phyloP scores from a whole-genome alignment of 192 early-diverging fungal genomes.

The Kappamyces sp. region DNA sequence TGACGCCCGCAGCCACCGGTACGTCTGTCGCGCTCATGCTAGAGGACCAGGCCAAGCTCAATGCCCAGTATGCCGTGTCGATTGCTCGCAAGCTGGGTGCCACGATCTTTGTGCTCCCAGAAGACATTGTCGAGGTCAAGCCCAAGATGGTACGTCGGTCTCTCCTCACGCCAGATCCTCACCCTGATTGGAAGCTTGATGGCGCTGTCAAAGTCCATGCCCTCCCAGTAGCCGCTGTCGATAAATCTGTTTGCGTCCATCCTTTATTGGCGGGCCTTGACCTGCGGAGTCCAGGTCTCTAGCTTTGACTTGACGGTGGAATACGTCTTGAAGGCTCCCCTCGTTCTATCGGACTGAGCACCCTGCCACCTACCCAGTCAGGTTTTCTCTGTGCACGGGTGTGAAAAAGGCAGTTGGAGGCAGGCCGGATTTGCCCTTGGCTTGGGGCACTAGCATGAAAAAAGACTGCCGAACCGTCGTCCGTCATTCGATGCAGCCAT shows the following conservation, averaged over 20 bases:
- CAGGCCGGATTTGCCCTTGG: too few relatives aligned
- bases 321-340: conserved; percentile 47
- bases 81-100: conserved; percentile 98
- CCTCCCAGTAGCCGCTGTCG: too few relatives aligned
- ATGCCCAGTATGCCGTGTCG: conserved; percentile 95
- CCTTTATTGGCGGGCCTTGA: conserved; percentile 23
- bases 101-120: conserved; percentile 95
- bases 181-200: conserved; percentile 94
- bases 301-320: conserved; percentile 42
- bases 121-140: conserved; percentile 98
- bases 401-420: conserved; percentile 40
- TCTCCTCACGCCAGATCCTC: conserved; percentile 59
- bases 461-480: conserved; percentile 43
- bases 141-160: conserved; percentile 77
- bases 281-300: conserved; percentile 28
- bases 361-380: conserved; percentile 25
- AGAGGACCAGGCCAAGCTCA: conserved; percentile 84
- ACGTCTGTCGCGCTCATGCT: conserved; percentile 18
- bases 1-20: conserved; percentile 62
- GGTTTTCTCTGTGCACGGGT: conserved; percentile 29
- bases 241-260: too few relatives aligned
- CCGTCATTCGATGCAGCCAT: conserved; percentile 48
- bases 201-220: conserved; percentile 55
- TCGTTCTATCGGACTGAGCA: conserved; percentile 1
- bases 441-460: too few relatives aligned